phyloP scores from a whole-genome alignment of 768 basidiomycete genomes.

The Amanita polypyramis region DNA sequence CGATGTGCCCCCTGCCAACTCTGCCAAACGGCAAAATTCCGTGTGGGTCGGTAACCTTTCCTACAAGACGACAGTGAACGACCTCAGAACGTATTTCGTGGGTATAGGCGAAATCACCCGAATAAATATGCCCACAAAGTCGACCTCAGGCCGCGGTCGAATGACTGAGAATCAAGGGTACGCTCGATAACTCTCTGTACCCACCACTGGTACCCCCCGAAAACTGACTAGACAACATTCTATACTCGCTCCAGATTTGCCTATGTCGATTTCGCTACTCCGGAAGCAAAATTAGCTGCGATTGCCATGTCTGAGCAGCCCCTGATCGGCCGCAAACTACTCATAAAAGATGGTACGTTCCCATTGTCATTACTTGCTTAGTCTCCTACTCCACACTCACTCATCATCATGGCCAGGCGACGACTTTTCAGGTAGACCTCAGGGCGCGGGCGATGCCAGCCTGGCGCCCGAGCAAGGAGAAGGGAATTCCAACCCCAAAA shows the following conservation, averaged over 20 bases:
- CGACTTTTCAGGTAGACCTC: conserved; percentile 62
- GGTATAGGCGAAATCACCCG: conserved; percentile 59
- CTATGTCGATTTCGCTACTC: conserved; percentile 85
- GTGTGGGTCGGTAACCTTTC: conserved; percentile 95
- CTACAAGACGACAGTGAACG: conserved; percentile 75
- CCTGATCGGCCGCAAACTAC: conserved; percentile 74
- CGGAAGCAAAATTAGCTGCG: conserved; percentile 64
- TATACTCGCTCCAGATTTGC: conserved; percentile 68
- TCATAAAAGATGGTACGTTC: conserved; percentile 84
- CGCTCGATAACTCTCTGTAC: conserved; percentile 17
- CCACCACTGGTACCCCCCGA: conserved; percentile 8
- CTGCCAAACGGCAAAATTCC: conserved; percentile 64
- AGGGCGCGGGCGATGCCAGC: conserved; percentile 26
- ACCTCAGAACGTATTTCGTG: conserved; percentile 63
- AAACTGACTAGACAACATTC: neutral
- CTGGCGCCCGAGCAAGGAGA: conserved; percentile 16
- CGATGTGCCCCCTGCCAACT: conserved; percentile 25
- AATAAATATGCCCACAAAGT: conserved; percentile 80
- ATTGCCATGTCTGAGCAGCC: conserved; percentile 74
- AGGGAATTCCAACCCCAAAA: conserved; percentile 14
- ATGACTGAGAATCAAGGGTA: conserved; percentile 74
- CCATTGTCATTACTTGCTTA: too few relatives aligned
- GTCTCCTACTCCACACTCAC: neutral
- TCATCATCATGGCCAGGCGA: conserved; percentile 38
- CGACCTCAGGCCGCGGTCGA: conserved; percentile 31